Conservation (phyloP, 768 basidiomycete genomes). For the Pisolithus marmoratus region DNA sequence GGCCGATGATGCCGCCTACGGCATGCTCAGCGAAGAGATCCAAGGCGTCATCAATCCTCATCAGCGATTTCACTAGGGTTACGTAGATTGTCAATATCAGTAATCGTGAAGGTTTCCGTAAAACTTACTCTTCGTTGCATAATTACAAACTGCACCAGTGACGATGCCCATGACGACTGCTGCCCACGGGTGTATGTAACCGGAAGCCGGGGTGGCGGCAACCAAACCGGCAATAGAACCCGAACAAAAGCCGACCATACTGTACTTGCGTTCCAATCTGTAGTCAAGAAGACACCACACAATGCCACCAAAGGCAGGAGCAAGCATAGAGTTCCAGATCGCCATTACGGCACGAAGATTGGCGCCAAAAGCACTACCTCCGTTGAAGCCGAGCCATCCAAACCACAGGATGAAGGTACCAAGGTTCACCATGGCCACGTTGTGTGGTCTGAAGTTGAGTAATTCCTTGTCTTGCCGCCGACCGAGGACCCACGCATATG, state of each 20-base stretch:
- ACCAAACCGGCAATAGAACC: slow-evolving; percentile 88
- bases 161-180: slow-evolving; percentile 72
- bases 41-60: slow-evolving; percentile 80
- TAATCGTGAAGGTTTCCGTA: not conserved
- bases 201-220: slow-evolving; percentile 84
- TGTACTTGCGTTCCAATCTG: slow-evolving; percentile 74
- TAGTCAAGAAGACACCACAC: slow-evolving; percentile 82
- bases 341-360: slow-evolving; percentile 84
- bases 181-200: slow-evolving; percentile 73
- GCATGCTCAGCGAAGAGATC: slow-evolving; percentile 93
- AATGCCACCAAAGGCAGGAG: slow-evolving; percentile 75
- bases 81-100: slow-evolving; percentile 7
- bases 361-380: slow-evolving; percentile 82
- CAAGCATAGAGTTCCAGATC: slow-evolving; percentile 85
- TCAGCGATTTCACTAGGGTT: slow-evolving; percentile 56
- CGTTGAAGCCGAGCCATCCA: slow-evolving; percentile 89
- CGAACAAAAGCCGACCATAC: slow-evolving; percentile 86
- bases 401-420: slow-evolving; percentile 88
- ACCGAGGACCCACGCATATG: slow-evolving; percentile 84
- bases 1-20: slow-evolving; percentile 74
- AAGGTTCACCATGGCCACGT: slow-evolving; percentile 75
- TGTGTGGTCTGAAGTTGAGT: slow-evolving; percentile 81
- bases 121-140: slow-evolving; percentile 75
- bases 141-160: slow-evolving; percentile 70
- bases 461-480: slow-evolving; percentile 68